Evolutionary conservation across 768 basidiomycete species (phyloP).

Genomic region (Boletus speciosus): DNA sequence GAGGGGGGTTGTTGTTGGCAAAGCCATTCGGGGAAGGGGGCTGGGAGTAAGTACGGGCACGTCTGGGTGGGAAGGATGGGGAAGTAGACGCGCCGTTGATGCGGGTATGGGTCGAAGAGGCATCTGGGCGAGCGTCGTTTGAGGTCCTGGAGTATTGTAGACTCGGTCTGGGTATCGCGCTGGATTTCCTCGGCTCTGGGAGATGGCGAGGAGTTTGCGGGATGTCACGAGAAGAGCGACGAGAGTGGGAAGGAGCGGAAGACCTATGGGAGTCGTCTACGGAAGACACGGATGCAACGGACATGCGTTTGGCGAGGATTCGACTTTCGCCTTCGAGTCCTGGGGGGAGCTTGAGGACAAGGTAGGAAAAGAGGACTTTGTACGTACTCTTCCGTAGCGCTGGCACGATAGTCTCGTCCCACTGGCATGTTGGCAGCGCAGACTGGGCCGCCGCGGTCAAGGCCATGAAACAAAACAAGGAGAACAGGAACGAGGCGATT

Average conservation of each 20-base stretch:
- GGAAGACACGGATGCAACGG: conserved; percentile 64
- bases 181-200: conserved; percentile 34
- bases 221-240: conserved; percentile 21
- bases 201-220: conserved; percentile 15
- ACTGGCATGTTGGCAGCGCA: conserved; percentile 41
- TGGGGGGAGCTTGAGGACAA: conserved; percentile 27
- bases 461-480: conserved; percentile 33
- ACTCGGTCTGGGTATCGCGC: conserved; percentile 49
- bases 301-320: conserved; percentile 72
- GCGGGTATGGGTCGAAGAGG: conserved; percentile 24
- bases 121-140: conserved; percentile 19
- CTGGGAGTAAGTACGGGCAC: conserved; percentile 64
- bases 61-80: conserved; percentile 39
- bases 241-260: conserved; percentile 17
- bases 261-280: conserved; percentile 40
- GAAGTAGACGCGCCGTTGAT: conserved; percentile 30
- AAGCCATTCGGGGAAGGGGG: conserved; percentile 36
- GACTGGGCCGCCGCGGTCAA: conserved; percentile 40
- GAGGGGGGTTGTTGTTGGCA: conserved; percentile 27
- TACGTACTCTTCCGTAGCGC: conserved; percentile 70
- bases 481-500: neutral
- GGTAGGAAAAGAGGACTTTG: neutral
- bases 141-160: conserved; percentile 36
- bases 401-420: conserved; percentile 84
- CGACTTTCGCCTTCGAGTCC: conserved; percentile 81